Evolutionary conservation across 1,284 basidiomycete genomes (phyloP).

Genomic region (Malassezia brasiliensis): DNA sequence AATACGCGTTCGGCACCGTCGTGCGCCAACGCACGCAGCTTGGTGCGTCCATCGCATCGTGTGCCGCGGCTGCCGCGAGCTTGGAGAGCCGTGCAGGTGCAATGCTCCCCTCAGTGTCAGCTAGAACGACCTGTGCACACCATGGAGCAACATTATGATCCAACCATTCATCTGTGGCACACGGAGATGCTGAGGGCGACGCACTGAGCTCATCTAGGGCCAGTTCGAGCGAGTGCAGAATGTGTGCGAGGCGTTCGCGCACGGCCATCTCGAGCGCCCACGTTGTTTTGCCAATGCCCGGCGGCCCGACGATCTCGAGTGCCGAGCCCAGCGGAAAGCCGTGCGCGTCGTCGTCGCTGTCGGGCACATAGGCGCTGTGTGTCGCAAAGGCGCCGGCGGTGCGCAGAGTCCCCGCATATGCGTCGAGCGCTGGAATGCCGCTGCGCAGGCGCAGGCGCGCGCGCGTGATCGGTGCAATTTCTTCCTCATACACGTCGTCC

Average conservation of each 20-base stretch:
- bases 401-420: conserved; percentile 5
- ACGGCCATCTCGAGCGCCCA: conserved; percentile 14
- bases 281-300: conserved; percentile 11
- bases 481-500: neutral
- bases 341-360: neutral
- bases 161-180: neutral
- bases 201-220: conserved; percentile 1
- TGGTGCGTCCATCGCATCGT: neutral
- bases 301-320: conserved; percentile 13
- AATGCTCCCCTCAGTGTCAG: conserved; percentile 14
- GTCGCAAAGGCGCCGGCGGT: conserved; percentile 7
- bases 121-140: conserved; percentile 15
- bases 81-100: neutral
- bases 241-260: conserved; percentile 6
- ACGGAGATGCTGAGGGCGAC: neutral
- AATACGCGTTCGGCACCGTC: neutral
- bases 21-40: neutral
- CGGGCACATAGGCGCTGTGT: neutral
- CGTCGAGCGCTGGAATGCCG: conserved; percentile 5
- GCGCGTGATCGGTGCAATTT: neutral
- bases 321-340: conserved; percentile 13
- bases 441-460: neutral
- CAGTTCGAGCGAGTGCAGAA: neutral
- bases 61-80: neutral
- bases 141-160: conserved; percentile 10